Conservation (phyloP, 768 basidiomycete species). For the Lactarius hatsudake region DNA sequence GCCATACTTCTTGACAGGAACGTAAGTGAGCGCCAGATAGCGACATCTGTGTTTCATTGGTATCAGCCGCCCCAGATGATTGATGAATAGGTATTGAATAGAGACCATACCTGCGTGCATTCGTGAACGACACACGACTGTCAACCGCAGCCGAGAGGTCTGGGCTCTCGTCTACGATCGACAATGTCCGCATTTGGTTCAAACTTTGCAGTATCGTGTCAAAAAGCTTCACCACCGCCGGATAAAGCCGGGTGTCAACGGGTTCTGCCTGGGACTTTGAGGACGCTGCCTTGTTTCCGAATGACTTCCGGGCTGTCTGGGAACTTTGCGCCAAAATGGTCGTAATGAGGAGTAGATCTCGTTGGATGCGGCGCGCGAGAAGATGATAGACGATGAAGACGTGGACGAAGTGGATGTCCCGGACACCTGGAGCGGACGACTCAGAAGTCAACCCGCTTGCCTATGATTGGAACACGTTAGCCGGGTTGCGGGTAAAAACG, state of each 20-base stretch:
- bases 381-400: constrained; percentile 86
- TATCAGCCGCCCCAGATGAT: constrained; percentile 9
- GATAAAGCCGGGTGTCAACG: constrained; percentile 73
- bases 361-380: constrained; percentile 80
- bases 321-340: constrained; percentile 50
- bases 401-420: constrained; percentile 83
- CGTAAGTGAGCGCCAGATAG: constrained; percentile 75
- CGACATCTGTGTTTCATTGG: constrained; percentile 49
- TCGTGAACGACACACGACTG: constrained; percentile 67
- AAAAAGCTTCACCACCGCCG: constrained; percentile 83
- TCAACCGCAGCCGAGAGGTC: constrained; percentile 80
- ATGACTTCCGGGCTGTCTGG: constrained; percentile 30
- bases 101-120: constrained; percentile 60
- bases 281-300: constrained; percentile 16
- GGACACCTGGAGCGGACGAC: constrained; percentile 44
- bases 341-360: constrained; percentile 78
- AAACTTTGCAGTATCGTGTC: constrained; percentile 85
- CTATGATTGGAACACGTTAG: constrained; percentile 28
- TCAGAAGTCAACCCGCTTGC: constrained; percentile 42
- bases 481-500: constrained; percentile 1
- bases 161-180: constrained; percentile 84
- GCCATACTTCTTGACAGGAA: constrained; percentile 63
- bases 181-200: constrained; percentile 77
- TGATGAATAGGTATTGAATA: constrained; percentile 6
- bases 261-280: constrained; percentile 42